phyloP scores from a whole-genome alignment of 768 basidiomycete species.

The Lentinula sp. region DNA sequence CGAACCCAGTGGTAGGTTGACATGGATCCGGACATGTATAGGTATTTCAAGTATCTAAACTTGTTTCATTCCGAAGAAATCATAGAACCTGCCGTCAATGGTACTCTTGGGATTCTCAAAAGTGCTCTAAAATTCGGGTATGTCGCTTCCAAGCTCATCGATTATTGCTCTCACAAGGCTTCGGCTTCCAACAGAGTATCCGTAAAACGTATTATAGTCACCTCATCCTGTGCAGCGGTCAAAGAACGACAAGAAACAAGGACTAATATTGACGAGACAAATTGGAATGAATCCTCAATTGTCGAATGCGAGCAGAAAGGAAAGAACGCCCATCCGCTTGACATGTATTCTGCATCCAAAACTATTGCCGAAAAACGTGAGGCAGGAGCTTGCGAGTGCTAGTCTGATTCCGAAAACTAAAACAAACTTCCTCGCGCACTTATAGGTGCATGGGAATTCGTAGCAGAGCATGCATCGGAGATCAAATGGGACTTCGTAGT shows the following conservation, averaged over 20 bases:
- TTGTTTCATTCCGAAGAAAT: conserved; percentile 26
- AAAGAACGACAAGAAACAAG: conserved; percentile 9
- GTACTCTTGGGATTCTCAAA: conserved; percentile 44
- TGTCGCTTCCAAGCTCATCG: neutral
- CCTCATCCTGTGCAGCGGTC: conserved; percentile 42
- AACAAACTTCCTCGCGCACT: neutral
- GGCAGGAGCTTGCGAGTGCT: no score
- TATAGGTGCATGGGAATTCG: conserved; percentile 38
- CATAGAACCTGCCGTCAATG: conserved; percentile 50
- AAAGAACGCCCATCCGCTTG: conserved; percentile 21
- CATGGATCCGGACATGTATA: neutral
- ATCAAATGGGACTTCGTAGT: conserved; percentile 47
- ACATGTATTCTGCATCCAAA: conserved; percentile 42
- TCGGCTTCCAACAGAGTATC: conserved; percentile 21
- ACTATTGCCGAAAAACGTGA: conserved; percentile 36
- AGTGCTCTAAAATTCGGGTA: conserved; percentile 31
- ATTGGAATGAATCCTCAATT: conserved; percentile 43
- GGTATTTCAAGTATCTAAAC: no score
- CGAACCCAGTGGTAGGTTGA: conserved; percentile 18
- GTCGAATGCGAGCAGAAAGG: conserved; percentile 35
- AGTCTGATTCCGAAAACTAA: neutral
- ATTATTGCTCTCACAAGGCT: neutral
- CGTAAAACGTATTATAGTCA: conserved; percentile 51
- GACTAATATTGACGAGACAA: conserved; percentile 23
- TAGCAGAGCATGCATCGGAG: conserved; percentile 28